A percentile compares a stretch with the other conserved stretches of the same genome.
Evolutionary conservation across 805 yeast genomes (phyloP).

Genomic region (Candida coquimbonensis): DNA sequence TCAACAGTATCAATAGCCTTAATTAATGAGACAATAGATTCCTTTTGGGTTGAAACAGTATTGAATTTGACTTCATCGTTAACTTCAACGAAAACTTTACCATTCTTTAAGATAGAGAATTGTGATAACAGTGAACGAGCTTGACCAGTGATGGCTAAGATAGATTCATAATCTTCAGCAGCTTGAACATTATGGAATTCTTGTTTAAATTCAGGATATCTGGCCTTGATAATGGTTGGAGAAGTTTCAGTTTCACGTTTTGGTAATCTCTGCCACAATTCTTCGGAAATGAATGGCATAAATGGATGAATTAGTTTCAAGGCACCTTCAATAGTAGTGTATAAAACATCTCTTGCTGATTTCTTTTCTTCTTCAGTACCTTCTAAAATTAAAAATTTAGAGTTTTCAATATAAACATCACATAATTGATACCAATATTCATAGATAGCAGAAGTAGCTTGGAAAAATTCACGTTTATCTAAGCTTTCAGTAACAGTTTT

Average conservation of each 20-base stretch:
- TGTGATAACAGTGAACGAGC: conserved; percentile 91
- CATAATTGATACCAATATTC: conserved; percentile 94
- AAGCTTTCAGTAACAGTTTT: conserved; percentile 56
- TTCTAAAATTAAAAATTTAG: conserved; percentile 85
- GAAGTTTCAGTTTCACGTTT: conserved; percentile 68
- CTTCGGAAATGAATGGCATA: conserved; percentile 97
- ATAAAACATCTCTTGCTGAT: conserved; percentile 91
- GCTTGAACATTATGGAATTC: conserved; percentile 61
- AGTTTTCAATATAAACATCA: conserved; percentile 97
- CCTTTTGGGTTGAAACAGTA: conserved; percentile 63
- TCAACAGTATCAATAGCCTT: conserved; percentile 78
- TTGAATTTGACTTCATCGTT: conserved; percentile 37
- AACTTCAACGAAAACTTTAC: conserved; percentile 79
- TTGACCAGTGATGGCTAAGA: conserved; percentile 79
- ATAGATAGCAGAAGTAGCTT: conserved; percentile 80
- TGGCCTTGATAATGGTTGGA: conserved; percentile 68
- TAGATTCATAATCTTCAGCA: conserved; percentile 70
- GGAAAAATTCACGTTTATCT: conserved; percentile 84
- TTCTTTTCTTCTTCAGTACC: conserved; percentile 79
- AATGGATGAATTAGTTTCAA: conserved; percentile 91
- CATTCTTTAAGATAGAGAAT: conserved; percentile 82
- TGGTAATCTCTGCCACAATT: conserved; percentile 98
- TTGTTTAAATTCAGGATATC: conserved; percentile 61
- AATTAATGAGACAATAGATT: conserved; percentile 84
- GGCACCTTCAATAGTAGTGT: conserved; percentile 88